Base-by-base conservation (phyloP, 495 filamentous ascomycete species). In the Durotheca rogersii region DNA sequence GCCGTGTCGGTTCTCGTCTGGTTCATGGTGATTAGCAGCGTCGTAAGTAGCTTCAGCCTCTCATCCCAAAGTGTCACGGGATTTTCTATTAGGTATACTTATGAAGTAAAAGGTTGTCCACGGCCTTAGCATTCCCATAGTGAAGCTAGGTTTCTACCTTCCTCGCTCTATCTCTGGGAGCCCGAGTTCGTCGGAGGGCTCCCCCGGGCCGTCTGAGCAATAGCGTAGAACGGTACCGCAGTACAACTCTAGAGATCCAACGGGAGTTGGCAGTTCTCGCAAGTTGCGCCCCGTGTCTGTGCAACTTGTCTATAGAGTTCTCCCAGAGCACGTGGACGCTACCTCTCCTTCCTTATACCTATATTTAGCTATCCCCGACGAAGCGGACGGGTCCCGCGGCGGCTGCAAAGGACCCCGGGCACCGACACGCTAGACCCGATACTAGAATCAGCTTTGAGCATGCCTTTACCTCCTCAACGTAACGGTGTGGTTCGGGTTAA, bases 21-120 rank as follows among this genome's bases (percentile, higher is more conserved):
- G 90, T 95, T 95, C 62, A 64, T 95, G 48, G 83, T 82, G 14
- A 80, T 91, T 25, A 90, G 88, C 67, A 93, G 88, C 55, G 89
- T 95, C 59, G 89, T 90, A 69, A 79, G 88, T 80, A 12, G 1
- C 17, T 14, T 36, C 34, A 25, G 23, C 1, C 19, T 30, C 31
- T 1, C 6, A 1, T 5, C 23, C 23, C 23, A 9, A 36, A 31
- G n/a, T 33, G 12, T 19, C n/a, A 20, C 14, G 6, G 11, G 19
- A 4, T 9, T 18, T 32, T 30, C 33, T 27, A 9, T 27, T 9
- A 27, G 34, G 14, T 16, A 38, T 36, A 30, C 46, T 46, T 7
- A 54, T 51, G 19, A 9, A 39, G 37, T 19, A 23, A 12, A 29
- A 92, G 88, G 73, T 93, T 48, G 87, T 94, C 10, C 90, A 96